Percentiles rank a stretch among this genome's conserved stretches.
Conservation (phyloP, 352 stramenopile genomes). For the Pythium brachiatum region DNA sequence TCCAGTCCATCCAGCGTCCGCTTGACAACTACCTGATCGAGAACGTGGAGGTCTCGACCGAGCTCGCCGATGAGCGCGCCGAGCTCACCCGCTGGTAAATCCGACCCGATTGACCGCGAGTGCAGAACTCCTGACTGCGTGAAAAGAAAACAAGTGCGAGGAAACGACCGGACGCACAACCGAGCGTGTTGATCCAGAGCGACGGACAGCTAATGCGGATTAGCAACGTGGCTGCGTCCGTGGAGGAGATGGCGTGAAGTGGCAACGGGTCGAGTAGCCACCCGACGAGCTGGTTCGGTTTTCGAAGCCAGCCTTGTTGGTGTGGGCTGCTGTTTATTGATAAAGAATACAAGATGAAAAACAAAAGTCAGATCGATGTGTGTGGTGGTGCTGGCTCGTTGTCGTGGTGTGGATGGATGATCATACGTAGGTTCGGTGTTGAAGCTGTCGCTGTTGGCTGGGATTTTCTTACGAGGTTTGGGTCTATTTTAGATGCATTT, state of each 20-base stretch:
- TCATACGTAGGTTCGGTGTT: too few relatives aligned
- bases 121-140: not conserved
- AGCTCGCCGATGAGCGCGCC: slow-evolving; percentile 65
- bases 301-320: not conserved
- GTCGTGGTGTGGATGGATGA: not conserved
- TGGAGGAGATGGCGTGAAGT: not conserved
- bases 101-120: not conserved
- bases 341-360: slow-evolving; percentile 22
- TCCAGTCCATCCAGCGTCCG: slow-evolving; percentile 83
- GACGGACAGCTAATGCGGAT: not conserved
- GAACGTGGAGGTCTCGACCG: slow-evolving; percentile 52
- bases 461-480: not conserved
- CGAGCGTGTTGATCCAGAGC: not conserved
- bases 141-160: not conserved
- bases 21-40: slow-evolving; percentile 72
- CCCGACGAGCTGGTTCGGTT: not conserved
- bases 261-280: not conserved
- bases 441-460: not conserved
- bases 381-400: not conserved
- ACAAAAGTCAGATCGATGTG: not conserved
- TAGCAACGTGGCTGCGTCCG: not conserved
- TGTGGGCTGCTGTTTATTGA: slow-evolving; percentile 14
- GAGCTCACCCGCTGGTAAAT: slow-evolving; percentile 84
- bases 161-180: too few relatives aligned
- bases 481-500: slow-evolving; percentile 1